These are phyloP conservation scores for Claviceps pazoutovae DNA, from an alignment of 2,329 filamentous ascomycete species.

Conservation along the genomic window DNA sequence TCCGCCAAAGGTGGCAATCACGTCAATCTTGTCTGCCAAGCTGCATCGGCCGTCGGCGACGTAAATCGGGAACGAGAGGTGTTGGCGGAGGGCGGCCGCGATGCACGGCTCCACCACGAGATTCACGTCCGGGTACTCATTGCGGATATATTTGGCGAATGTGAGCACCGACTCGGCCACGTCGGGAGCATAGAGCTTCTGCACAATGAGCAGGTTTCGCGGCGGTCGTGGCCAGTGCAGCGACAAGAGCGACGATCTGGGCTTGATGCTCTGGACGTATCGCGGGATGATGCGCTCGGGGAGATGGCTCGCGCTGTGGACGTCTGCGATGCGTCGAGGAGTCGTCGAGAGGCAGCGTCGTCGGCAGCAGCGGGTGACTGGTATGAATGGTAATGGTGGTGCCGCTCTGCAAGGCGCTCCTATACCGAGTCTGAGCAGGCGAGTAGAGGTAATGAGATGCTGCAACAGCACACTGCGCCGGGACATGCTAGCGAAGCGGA, in stretches of 20 bases:
- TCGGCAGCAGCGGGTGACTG: not conserved
- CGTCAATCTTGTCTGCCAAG: slow-evolving; percentile 69
- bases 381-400: not conserved
- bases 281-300: slow-evolving; percentile 21
- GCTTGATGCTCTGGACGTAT: slow-evolving; percentile 26
- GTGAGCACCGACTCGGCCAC: slow-evolving; percentile 38
- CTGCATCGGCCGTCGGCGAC: slow-evolving; percentile 33
- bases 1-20: slow-evolving; percentile 81
- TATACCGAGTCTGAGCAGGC: not conserved
- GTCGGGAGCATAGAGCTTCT: slow-evolving; percentile 41
- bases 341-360: slow-evolving; percentile 36
- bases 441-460: slow-evolving; percentile 1
- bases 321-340: slow-evolving; percentile 18
- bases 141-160: slow-evolving; percentile 58
- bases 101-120: slow-evolving; percentile 71
- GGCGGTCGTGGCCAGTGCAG: slow-evolving; percentile 41
- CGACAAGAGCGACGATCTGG: slow-evolving; percentile 38
- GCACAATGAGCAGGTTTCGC: slow-evolving; percentile 42
- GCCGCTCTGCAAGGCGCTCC: not conserved
- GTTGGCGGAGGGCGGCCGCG: slow-evolving; percentile 55
- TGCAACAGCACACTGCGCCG: slow-evolving; percentile 1
- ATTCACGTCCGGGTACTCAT: slow-evolving; percentile 67
- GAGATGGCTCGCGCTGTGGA: slow-evolving; percentile 19
- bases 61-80: slow-evolving; percentile 62
- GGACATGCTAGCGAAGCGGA: slow-evolving; percentile 9